Conservation (phyloP, 1,284 basidiomycete genomes). For the Volvariella surrecta region DNA sequence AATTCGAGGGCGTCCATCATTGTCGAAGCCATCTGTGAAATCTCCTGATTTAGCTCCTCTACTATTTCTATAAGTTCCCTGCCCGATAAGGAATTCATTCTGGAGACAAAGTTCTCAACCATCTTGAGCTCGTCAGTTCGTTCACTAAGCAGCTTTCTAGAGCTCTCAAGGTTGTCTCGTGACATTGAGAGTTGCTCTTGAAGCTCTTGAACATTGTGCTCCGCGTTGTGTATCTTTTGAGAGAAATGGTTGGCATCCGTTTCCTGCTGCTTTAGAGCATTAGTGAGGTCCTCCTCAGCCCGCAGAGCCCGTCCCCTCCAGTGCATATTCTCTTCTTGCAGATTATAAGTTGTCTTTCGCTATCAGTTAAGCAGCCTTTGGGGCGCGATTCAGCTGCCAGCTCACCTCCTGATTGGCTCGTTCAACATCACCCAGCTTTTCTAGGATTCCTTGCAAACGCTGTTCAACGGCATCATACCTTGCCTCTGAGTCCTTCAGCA, state of each 20-base stretch:
- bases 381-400: too few species aligned
- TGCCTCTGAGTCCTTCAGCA: background rate
- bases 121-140: constrained; percentile 34
- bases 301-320: too few species aligned
- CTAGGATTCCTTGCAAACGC: constrained; percentile 4
- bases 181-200: constrained; percentile 4
- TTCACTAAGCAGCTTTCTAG: constrained; percentile 26
- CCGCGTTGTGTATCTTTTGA: constrained; percentile 8
- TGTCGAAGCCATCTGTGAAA: constrained; percentile 37
- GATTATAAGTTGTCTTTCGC: too few species aligned
- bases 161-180: constrained; percentile 20
- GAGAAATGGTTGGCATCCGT: constrained; percentile 3
- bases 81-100: constrained; percentile 34
- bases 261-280: constrained; percentile 1
- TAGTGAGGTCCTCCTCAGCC: background rate
- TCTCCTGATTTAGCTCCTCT: constrained; percentile 37
- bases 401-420: background rate
- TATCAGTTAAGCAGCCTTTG: too few species aligned
- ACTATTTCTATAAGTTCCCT: constrained; percentile 38
- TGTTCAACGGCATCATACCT: background rate
- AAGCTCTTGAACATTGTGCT: constrained; percentile 7
- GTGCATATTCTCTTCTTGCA: too few species aligned
- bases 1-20: constrained; percentile 38
- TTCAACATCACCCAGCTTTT: background rate
- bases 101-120: constrained; percentile 33